Evolutionary conservation across 441 rosid species (phyloP).

Genomic region (Populus hybrid): DNA sequence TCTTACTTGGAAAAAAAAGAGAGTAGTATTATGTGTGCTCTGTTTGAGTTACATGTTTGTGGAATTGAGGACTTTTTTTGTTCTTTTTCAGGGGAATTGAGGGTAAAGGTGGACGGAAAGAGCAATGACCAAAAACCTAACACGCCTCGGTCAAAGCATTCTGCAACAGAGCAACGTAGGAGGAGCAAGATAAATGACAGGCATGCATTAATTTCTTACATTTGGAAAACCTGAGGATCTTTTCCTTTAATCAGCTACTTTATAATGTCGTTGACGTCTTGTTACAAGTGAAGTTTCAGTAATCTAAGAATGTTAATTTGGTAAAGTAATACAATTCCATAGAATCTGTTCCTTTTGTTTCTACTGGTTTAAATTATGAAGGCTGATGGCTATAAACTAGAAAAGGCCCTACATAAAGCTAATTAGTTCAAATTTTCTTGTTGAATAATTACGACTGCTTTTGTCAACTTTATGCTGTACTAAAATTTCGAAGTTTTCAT

Average conservation of each 20-base stretch:
- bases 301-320: background rate
- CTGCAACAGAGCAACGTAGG: slow-evolving; percentile 94
- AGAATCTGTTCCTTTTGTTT: background rate
- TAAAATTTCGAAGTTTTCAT: background rate
- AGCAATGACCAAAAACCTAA: slow-evolving; percentile 66
- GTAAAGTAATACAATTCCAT: background rate
- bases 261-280: background rate
- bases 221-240: background rate
- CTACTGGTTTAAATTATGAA: background rate
- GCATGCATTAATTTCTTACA: slow-evolving; percentile 29
- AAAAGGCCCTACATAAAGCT: background rate
- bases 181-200: slow-evolving; percentile 97
- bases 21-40: background rate
- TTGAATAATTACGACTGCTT: background rate
- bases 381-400: background rate
- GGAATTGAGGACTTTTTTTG: background rate
- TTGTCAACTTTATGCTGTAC: slow-evolving; percentile 4
- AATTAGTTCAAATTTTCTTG: background rate
- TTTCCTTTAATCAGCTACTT: background rate
- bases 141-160: slow-evolving; percentile 94
- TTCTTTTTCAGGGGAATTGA: slow-evolving; percentile 44
- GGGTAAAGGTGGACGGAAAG: slow-evolving; percentile 62
- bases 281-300: background rate
- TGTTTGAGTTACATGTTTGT: background rate
- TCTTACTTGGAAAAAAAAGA: background rate